Conservation (phyloP, 1,284 basidiomycete species). For the Austroboletus novae-zelandiae region DNA sequence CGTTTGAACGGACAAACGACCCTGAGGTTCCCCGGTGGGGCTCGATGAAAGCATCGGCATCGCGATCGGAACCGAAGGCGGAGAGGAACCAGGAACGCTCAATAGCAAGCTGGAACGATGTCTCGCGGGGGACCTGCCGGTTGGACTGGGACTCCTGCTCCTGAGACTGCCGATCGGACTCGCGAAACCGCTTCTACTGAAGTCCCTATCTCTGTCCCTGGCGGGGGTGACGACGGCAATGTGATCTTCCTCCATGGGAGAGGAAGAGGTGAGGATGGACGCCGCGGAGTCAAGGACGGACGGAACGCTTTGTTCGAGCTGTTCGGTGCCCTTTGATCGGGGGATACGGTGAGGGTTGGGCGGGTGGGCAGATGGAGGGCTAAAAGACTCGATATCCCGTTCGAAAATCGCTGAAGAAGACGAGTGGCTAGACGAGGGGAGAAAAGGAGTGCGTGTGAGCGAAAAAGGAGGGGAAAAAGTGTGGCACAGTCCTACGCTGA, state of each 20-base stretch:
- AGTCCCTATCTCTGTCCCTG: conserved; percentile 27
- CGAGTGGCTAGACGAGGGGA: conserved; percentile 51
- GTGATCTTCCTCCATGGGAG: conserved; percentile 43
- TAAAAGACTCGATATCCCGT: conserved; percentile 72
- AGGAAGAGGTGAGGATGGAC: conserved; percentile 52
- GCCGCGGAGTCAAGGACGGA: conserved; percentile 75
- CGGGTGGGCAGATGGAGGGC: conserved; percentile 44
- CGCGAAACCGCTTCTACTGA: conserved; percentile 52
- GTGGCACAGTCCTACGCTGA: conserved; percentile 51
- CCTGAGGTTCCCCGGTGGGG: conserved; percentile 20
- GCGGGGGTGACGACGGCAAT: conserved; percentile 59
- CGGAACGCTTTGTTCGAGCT: conserved; percentile 69
- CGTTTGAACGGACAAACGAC: conserved; percentile 25
- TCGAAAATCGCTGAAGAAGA: conserved; percentile 81
- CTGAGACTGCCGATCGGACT: conserved; percentile 65
- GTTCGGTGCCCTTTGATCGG: conserved; percentile 65
- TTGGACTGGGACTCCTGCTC: conserved; percentile 58
- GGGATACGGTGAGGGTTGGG: conserved; percentile 69
- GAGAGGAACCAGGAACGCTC: conserved; percentile 39
- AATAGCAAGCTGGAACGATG: conserved; percentile 43
- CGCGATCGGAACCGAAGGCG: conserved; percentile 17
- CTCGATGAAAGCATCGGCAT: conserved; percentile 25
- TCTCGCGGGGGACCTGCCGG: conserved; percentile 28
- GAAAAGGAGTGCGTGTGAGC: conserved; percentile 8
- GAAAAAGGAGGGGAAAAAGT: conserved; percentile 6